A percentile compares a stretch with the other conserved stretches of the same genome.
These are phyloP conservation scores for Epichloe scottii DNA, from an alignment of 2,329 filamentous ascomycete genomes.

Conservation along the genomic window DNA sequence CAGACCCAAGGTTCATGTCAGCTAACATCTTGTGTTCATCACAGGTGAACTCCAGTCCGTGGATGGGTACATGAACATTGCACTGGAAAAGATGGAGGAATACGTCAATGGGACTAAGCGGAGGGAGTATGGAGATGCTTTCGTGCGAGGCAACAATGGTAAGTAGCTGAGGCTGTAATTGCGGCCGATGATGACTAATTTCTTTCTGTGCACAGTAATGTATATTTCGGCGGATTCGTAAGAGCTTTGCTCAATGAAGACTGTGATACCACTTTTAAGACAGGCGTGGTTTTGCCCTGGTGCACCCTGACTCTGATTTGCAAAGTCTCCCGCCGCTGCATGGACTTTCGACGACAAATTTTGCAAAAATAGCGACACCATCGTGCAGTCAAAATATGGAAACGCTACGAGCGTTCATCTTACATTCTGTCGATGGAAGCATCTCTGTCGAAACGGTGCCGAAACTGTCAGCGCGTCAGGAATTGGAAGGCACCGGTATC, in stretches of 20 bases:
- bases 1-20: background rate
- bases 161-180: constrained; percentile 11
- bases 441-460: no score
- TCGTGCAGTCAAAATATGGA: no score
- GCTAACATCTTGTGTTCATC: background rate
- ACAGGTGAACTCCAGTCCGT: constrained; percentile 93
- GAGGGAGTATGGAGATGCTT: constrained; percentile 83
- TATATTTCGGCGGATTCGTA: constrained; percentile 54
- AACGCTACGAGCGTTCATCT: no score
- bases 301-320: constrained; percentile 48
- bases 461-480: no score
- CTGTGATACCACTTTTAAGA: constrained; percentile 9
- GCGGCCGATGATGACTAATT: background rate
- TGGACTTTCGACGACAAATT: no score
- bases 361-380: no score
- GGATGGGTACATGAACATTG: constrained; percentile 99
- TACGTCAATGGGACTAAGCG: constrained; percentile 75
- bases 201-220: constrained; percentile 38
- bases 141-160: constrained; percentile 96
- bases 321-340: no score
- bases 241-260: constrained; percentile 7
- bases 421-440: no score
- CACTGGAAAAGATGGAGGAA: constrained; percentile 89
- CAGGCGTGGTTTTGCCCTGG: background rate
- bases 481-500: no score